Evolutionary conservation across 805 yeast species (phyloP).

Genomic region (Schwanniomyces occidentalis): DNA sequence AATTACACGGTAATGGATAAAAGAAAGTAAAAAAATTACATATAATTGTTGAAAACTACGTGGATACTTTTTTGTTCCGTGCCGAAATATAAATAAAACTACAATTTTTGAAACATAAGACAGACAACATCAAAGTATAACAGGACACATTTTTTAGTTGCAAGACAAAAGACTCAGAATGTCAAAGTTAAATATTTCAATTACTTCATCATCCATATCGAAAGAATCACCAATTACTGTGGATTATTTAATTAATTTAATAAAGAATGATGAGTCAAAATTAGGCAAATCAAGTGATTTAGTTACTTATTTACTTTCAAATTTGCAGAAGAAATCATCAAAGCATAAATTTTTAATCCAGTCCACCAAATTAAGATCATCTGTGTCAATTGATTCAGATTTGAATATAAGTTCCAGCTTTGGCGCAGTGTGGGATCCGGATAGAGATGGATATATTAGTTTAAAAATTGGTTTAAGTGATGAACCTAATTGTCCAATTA

Average conservation of each 20-base stretch:
- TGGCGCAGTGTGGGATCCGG: conserved; percentile 59
- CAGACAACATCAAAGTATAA: neutral
- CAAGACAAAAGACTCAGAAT: too few relatives aligned
- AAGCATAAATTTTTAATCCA: conserved; percentile 57
- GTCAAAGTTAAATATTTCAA: neutral
- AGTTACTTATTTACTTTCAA: conserved; percentile 30
- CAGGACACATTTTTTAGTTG: neutral
- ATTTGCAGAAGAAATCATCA: conserved; percentile 47
- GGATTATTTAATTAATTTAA: conserved; percentile 13
- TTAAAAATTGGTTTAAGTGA: conserved; percentile 25
- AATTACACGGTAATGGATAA: too few relatives aligned
- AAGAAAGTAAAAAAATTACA: too few relatives aligned
- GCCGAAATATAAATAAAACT: too few relatives aligned
- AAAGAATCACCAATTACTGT: conserved; percentile 21
- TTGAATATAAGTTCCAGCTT: conserved; percentile 34
- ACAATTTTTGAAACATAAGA: neutral
- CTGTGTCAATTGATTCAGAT: conserved; percentile 18
- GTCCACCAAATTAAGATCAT: conserved; percentile 32
- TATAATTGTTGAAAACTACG: too few relatives aligned
- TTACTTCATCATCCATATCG: conserved; percentile 10
- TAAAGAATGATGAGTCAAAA: conserved; percentile 6
- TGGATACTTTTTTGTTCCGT: too few relatives aligned
- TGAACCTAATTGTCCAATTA: too few relatives aligned
- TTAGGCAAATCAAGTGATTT: conserved; percentile 19
- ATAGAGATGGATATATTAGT: conserved; percentile 54